Base-by-base conservation (phyloP, 768 basidiomycete genomes). In the Pleurotus giganteus region DNA sequence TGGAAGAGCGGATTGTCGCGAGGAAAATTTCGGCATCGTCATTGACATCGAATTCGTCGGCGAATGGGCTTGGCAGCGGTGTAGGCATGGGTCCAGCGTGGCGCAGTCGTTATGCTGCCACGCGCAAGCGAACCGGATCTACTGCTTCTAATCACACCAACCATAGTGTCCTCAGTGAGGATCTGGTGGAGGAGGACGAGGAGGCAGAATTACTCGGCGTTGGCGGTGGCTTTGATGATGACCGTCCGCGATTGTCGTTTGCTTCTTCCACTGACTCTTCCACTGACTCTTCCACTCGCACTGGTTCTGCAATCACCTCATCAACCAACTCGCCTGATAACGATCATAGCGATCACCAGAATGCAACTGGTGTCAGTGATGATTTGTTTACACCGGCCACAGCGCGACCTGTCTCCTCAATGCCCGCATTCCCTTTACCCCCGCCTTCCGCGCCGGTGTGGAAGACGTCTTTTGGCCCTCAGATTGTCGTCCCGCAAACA, bases 131-230 rank as follows among this genome's bases (percentile, higher is more conserved):
- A 42, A 78, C 88, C 6, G 87, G 81, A 2, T 92, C 90, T 13
- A 75, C 85, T 41, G 85, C 88, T n/a, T 91, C 88, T 63, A 82
- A 79, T 63, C 73, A 71, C 59, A 89, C 88, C 1, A 77, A 68
- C 34, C 80, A 80, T 61, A 92, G 90, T 65, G 71, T 88, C 37
- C 66, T 90, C 39, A 91, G 89, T 64, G 90, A 92, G 66, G 78
- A 92, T 50, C 80, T 91, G 7, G 82, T 92, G 8, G 91, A 91
- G 63, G 88, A 88, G 58, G 89, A 91, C 19, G 90, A 92, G 65
- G 89, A 92, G 64, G 70, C 81, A 45, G 86, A 84, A 55, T 71
- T 91, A 0, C 75, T 91, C 37, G 86, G 86, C 42, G 66, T 87
- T 15, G 84, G 87, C 51, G 83, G 85, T 52, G 80, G 83, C 31